A percentile compares a stretch with the other conserved stretches of the same genome.
phyloP scores from a whole-genome alignment of 2,329 filamentous ascomycete species.

The Aspergillus eucalypticola region DNA sequence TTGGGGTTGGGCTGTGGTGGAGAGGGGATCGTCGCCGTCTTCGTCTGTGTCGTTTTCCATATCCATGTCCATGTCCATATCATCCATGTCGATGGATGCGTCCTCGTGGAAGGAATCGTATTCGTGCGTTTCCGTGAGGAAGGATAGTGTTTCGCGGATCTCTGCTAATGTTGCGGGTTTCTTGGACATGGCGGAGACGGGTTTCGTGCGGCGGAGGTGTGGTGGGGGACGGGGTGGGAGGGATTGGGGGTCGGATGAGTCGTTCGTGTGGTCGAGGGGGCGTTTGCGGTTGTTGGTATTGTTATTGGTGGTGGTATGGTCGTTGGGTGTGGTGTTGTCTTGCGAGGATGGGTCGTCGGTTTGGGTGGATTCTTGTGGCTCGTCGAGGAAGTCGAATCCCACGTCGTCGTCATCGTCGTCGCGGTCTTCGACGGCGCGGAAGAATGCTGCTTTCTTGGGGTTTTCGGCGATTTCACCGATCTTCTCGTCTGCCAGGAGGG shows the following conservation, averaged over 20 bases:
- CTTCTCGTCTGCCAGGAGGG: constrained; percentile 82
- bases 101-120: constrained; percentile 58
- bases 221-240: constrained; percentile 52
- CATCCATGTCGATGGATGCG: constrained; percentile 49
- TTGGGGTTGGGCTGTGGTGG: not conserved
- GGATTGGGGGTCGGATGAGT: constrained; percentile 42
- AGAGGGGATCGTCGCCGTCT: not conserved
- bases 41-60: constrained; percentile 43
- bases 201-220: constrained; percentile 60
- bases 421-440: constrained; percentile 83
- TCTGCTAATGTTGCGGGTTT: constrained; percentile 76
- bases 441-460: constrained; percentile 84
- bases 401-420: constrained; percentile 66
- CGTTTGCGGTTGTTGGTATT: constrained; percentile 42
- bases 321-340: constrained; percentile 15
- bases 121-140: constrained; percentile 71
- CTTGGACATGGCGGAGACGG: constrained; percentile 53
- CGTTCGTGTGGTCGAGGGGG: constrained; percentile 36
- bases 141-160: constrained; percentile 79
- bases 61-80: constrained; percentile 48
- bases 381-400: constrained; percentile 71
- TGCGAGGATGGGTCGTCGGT: constrained; percentile 30
- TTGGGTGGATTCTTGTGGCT: constrained; percentile 43
- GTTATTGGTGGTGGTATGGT: not conserved
- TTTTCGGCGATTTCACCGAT: constrained; percentile 88